These are phyloP conservation scores for Aspergillus neoniger DNA, from an alignment of 2,329 filamentous ascomycete genomes.

Conservation along the genomic window DNA sequence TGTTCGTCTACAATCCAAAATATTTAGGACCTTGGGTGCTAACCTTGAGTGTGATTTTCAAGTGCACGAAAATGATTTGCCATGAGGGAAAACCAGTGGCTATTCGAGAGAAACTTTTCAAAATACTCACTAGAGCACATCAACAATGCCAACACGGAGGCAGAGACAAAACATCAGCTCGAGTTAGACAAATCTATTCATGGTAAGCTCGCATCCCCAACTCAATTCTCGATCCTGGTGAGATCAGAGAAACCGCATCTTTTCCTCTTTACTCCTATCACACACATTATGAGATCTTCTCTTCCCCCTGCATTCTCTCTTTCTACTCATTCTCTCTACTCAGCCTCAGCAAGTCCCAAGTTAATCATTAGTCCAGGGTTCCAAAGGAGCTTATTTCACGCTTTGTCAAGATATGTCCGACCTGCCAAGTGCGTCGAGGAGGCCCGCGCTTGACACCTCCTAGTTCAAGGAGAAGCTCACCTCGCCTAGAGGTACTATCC, in stretches of 20 bases:
- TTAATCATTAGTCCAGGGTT: constrained; percentile 39
- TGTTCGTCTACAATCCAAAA: constrained; percentile 32
- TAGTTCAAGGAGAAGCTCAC: constrained; percentile 43
- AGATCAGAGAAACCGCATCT: too few species aligned
- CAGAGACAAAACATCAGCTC: constrained; percentile 55
- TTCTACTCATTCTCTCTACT: background rate
- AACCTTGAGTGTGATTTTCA: constrained; percentile 1
- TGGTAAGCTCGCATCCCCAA: constrained; percentile 40
- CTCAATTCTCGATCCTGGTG: background rate
- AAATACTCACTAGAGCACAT: constrained; percentile 53
- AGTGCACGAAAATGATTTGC: constrained; percentile 49
- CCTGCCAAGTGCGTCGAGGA: constrained; percentile 51
- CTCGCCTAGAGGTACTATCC: constrained; percentile 35
- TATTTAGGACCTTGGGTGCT: background rate
- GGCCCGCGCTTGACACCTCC: constrained; percentile 45
- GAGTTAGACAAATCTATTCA: constrained; percentile 53
- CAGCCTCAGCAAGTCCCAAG: background rate
- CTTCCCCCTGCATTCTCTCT: too few species aligned
- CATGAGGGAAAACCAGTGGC: constrained; percentile 56
- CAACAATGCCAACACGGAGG: constrained; percentile 55
- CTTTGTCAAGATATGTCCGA: constrained; percentile 54
- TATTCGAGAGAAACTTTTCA: constrained; percentile 54
- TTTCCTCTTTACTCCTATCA: too few species aligned
- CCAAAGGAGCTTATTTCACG: constrained; percentile 55
- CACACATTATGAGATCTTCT: too few species aligned